Evolutionary conservation across 768 basidiomycete genomes (phyloP).

Genomic region (Rhizopogon roseolus): DNA sequence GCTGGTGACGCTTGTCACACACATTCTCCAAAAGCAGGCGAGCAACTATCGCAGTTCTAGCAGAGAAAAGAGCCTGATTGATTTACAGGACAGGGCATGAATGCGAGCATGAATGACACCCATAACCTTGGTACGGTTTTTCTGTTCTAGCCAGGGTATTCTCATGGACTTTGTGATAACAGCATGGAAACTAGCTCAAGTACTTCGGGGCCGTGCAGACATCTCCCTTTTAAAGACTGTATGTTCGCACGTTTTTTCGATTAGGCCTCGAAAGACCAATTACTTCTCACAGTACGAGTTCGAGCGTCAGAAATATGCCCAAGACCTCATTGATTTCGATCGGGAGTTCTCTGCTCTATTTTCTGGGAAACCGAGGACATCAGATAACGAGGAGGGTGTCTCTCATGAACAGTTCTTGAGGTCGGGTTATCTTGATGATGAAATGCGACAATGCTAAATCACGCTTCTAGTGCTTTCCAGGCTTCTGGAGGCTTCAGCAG

Average conservation of each 20-base stretch:
- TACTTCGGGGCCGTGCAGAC: constrained; percentile 37
- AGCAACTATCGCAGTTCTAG: not conserved
- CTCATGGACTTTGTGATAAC: not conserved
- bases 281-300: constrained; percentile 51
- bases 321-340: constrained; percentile 72
- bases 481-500: constrained; percentile 34
- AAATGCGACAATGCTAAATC: not conserved
- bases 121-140: constrained; percentile 53
- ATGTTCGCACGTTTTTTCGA: constrained; percentile 6
- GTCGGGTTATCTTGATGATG: constrained; percentile 13
- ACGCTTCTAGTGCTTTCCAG: constrained; percentile 27
- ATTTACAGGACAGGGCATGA: constrained; percentile 66
- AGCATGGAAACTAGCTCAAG: constrained; percentile 46
- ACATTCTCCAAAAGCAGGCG: constrained; percentile 63
- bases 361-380: constrained; percentile 58
- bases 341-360: constrained; percentile 61
- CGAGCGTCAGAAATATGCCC: constrained; percentile 64
- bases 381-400: constrained; percentile 29
- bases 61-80: not conserved
- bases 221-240: constrained; percentile 37
- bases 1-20: constrained; percentile 74
- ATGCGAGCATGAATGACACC: constrained; percentile 71
- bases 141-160: not conserved
- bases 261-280: not conserved
- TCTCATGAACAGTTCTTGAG: constrained; percentile 31